Evolutionary conservation across 2,329 filamentous ascomycete genomes (phyloP).

Genomic region (Berkeleyomyces basicola): DNA sequence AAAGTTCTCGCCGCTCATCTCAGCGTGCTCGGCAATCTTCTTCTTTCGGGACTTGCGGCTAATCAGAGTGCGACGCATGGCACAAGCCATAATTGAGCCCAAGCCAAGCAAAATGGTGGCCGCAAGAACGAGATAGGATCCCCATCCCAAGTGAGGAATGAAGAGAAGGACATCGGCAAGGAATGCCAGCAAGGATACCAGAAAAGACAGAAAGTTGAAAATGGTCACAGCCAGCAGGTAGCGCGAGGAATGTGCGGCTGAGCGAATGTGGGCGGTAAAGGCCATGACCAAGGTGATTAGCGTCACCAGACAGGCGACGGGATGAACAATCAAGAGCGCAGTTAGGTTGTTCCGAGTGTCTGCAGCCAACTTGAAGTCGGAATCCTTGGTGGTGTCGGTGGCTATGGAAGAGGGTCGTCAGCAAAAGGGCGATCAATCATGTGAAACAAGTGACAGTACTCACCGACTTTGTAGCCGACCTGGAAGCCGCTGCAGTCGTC

Average conservation of each 20-base stretch:
- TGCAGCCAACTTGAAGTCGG: slow-evolving; percentile 39
- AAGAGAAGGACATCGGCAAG: slow-evolving; percentile 88
- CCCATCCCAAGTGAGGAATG: slow-evolving; percentile 85
- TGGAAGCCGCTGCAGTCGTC: slow-evolving; percentile 51
- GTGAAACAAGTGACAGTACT: slow-evolving; percentile 19
- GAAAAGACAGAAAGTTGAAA: slow-evolving; percentile 66
- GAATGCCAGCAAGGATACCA: slow-evolving; percentile 74
- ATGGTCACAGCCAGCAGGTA: slow-evolving; percentile 78
- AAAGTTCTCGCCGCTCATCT: slow-evolving; percentile 92
- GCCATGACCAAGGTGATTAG: slow-evolving; percentile 73
- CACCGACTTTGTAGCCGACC: slow-evolving; percentile 77
- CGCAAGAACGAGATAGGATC: slow-evolving; percentile 80
- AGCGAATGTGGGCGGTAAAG: slow-evolving; percentile 67
- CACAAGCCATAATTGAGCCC: slow-evolving; percentile 74
- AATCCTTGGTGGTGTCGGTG: slow-evolving; percentile 16
- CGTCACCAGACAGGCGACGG: slow-evolving; percentile 72
- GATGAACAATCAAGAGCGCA: slow-evolving; percentile 79
- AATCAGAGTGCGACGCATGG: slow-evolving; percentile 84
- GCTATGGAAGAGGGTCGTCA: slow-evolving; percentile 16
- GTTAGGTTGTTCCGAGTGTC: slow-evolving; percentile 51
- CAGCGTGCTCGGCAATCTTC: slow-evolving; percentile 80
- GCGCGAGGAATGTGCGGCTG: slow-evolving; percentile 73
- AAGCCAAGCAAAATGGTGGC: slow-evolving; percentile 73
- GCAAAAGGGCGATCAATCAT: not conserved
- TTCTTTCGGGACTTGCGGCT: slow-evolving; percentile 85